Evolutionary conservation across 1,284 basidiomycete genomes (phyloP).

Genomic region (Rhodotorula sp.): DNA sequence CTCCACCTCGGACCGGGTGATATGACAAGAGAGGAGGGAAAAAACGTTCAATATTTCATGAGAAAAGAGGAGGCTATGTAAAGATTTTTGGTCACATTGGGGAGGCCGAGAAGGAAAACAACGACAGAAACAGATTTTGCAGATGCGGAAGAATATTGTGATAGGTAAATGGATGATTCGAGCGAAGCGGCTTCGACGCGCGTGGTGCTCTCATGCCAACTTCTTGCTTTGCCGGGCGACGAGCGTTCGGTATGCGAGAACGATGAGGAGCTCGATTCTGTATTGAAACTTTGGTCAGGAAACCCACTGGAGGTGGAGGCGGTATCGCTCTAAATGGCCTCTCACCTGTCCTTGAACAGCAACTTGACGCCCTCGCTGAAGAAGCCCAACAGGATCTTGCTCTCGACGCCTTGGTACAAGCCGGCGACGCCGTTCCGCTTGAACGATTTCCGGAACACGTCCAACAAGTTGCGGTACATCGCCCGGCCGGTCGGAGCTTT

Average conservation of each 20-base stretch:
- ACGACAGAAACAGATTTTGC: neutral
- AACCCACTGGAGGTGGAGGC: too few relatives aligned
- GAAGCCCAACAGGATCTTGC: constrained; percentile 84
- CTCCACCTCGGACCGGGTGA: too few relatives aligned
- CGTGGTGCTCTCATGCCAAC: neutral
- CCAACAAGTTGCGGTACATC: constrained; percentile 38
- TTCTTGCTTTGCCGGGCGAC: constrained; percentile 1
- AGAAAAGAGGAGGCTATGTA: too few relatives aligned
- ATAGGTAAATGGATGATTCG: too few relatives aligned
- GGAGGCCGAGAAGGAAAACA: neutral
- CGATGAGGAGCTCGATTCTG: constrained; percentile 20
- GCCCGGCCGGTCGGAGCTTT: constrained; percentile 46
- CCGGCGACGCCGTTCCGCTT: constrained; percentile 73
- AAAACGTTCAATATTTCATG: too few relatives aligned
- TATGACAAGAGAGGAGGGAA: too few relatives aligned
- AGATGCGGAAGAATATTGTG: too few relatives aligned
- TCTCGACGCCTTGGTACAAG: constrained; percentile 77
- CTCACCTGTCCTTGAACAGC: constrained; percentile 51
- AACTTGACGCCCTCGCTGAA: constrained; percentile 50
- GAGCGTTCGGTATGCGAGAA: constrained; percentile 11
- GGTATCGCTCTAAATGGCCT: neutral
- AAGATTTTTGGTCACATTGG: neutral
- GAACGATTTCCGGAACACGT: constrained; percentile 53
- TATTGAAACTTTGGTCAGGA: neutral
- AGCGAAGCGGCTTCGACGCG: too few relatives aligned